A percentile compares a stretch with the other conserved stretches of the same genome.
These are phyloP conservation scores for Nemania bipapillata DNA, from an alignment of 2,329 filamentous ascomycete genomes.

Conservation along the genomic window DNA sequence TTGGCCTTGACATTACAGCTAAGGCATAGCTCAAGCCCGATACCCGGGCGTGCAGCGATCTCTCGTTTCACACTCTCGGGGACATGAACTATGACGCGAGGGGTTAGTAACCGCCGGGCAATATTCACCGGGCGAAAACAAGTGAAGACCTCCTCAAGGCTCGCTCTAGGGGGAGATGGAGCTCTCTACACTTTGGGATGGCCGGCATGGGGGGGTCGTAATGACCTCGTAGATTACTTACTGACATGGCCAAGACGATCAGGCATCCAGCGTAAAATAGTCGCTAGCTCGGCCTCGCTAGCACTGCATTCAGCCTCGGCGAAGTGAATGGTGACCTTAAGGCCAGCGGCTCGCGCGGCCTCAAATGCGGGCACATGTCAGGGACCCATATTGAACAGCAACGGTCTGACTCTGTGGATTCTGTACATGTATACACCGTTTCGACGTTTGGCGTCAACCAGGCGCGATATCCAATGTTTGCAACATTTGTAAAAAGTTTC, in stretches of 20 bases:
- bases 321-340: conserved; percentile 80
- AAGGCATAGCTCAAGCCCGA: conserved; percentile 80
- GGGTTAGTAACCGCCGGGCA: background rate
- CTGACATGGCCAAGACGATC: conserved; percentile 79
- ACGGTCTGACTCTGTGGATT: too few species aligned
- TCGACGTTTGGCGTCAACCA: too few species aligned
- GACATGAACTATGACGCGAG: conserved; percentile 64
- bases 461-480: too few species aligned
- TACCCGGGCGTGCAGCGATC: conserved; percentile 58
- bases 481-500: too few species aligned
- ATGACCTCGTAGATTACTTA: background rate
- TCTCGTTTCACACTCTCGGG: conserved; percentile 67
- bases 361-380: conserved; percentile 68
- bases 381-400: conserved; percentile 69
- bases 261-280: conserved; percentile 73
- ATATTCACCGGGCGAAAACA: background rate
- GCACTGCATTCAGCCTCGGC: conserved; percentile 72
- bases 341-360: conserved; percentile 63
- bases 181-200: background rate
- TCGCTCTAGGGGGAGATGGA: background rate
- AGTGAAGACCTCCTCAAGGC: background rate
- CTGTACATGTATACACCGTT: too few species aligned
- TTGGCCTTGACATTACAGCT: conserved; percentile 83
- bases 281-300: conserved; percentile 68
- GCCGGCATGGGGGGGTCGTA: background rate